Conservation (phyloP, 768 basidiomycete species). For the Xerocomellus intermedius region DNA sequence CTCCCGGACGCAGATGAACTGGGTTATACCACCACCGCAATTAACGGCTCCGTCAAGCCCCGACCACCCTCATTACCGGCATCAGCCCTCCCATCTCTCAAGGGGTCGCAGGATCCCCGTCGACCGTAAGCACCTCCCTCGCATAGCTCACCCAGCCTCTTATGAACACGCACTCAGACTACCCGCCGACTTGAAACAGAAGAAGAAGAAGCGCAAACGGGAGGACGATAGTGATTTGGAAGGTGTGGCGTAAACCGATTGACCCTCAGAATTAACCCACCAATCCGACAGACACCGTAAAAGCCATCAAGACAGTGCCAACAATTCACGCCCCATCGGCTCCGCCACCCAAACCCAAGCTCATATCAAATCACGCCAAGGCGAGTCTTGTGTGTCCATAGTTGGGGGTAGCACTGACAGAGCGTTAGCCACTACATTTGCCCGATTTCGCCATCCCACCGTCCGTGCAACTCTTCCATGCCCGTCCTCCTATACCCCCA, state of each 20-base stretch:
- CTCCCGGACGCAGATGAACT: conserved; percentile 50
- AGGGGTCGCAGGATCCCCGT: conserved; percentile 62
- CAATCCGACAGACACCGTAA: conserved; percentile 43
- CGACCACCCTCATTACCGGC: conserved; percentile 48
- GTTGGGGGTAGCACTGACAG: conserved; percentile 11
- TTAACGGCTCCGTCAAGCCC: conserved; percentile 41
- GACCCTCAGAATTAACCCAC: conserved; percentile 5
- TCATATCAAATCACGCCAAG: conserved; percentile 50
- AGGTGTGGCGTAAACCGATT: conserved; percentile 40
- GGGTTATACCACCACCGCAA: conserved; percentile 29
- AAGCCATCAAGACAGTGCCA: conserved; percentile 60
- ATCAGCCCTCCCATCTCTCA: conserved; percentile 47
- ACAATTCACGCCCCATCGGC: conserved; percentile 40
- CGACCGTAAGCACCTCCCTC: conserved; percentile 45
- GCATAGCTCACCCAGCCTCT: conserved; percentile 11
- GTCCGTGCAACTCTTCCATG: conserved; percentile 47
- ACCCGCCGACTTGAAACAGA: conserved; percentile 62
- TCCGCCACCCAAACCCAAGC: conserved; percentile 56
- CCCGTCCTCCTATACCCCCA: conserved; percentile 61
- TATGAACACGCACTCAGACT: conserved; percentile 19
- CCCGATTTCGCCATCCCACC: conserved; percentile 65
- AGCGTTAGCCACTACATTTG: conserved; percentile 33
- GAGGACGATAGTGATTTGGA: conserved; percentile 75
- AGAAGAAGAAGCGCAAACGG: conserved; percentile 85
- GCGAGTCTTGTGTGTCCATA: conserved; percentile 31